Conservation (phyloP, 352 stramenopile genomes). For the Aphanomyces invadans region DNA sequence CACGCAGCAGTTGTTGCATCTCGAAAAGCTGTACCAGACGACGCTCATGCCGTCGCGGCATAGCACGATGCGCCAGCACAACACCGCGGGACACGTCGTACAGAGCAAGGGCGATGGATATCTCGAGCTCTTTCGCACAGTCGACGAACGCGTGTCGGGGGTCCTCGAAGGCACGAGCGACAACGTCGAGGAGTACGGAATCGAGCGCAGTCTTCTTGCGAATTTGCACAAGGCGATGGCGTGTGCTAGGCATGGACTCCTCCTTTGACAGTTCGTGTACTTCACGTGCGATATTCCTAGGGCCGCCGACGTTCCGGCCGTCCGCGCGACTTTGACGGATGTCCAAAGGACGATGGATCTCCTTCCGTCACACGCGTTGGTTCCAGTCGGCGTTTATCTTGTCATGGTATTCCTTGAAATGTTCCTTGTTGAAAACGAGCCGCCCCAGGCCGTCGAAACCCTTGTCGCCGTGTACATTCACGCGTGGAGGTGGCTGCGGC, state of each 20-base stretch:
- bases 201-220: constrained; percentile 16
- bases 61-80: neutral
- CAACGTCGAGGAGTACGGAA: constrained; percentile 21
- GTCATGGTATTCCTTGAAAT: constrained; percentile 39
- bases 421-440: constrained; percentile 20
- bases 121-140: constrained; percentile 17
- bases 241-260: neutral
- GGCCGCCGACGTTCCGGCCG: neutral
- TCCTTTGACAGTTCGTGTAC: neutral
- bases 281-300: neutral
- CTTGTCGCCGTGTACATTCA: constrained; percentile 14
- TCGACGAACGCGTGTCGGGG: constrained; percentile 18
- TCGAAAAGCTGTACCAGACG: constrained; percentile 20
- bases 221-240: constrained; percentile 5
- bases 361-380: constrained; percentile 26
- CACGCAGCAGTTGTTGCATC: constrained; percentile 20
- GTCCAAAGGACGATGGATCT: neutral
- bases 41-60: neutral
- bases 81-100: neutral
- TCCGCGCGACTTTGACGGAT: constrained; percentile 15
- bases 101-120: constrained; percentile 24
- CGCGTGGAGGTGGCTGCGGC: constrained; percentile 37
- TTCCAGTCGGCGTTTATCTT: constrained; percentile 63
- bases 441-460: neutral
- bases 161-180: constrained; percentile 19